Evolutionary conservation across 371 early-diverging fungal genomes (phyloP).

Genomic region (Neoconidiobolus thromboides): DNA sequence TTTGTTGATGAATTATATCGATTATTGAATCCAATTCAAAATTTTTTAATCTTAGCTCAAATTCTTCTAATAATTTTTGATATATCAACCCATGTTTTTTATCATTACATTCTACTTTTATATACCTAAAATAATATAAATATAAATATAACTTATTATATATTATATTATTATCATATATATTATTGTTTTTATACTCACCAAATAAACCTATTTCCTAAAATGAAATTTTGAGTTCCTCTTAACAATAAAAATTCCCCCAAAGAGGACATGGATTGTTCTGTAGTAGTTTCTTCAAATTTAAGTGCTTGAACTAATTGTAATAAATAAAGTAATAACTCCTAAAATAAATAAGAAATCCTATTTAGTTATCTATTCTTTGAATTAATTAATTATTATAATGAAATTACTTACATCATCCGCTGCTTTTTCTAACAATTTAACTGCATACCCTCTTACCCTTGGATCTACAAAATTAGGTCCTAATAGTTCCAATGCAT

Average conservation of each 20-base stretch:
- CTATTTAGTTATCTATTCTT: background rate
- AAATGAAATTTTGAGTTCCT: constrained; percentile 45
- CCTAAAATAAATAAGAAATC: constrained; percentile 21
- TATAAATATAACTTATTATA: background rate
- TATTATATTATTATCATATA: too few species aligned
- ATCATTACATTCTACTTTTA: constrained; percentile 74
- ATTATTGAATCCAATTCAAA: constrained; percentile 17
- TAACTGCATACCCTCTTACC: constrained; percentile 77
- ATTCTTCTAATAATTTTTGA: constrained; percentile 48
- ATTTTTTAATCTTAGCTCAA: background rate
- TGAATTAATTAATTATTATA: background rate
- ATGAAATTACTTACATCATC: constrained; percentile 46
- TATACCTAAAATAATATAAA: constrained; percentile 30
- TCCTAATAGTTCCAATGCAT: constrained; percentile 83
- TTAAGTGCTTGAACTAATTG: constrained; percentile 96
- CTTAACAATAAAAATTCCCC: constrained; percentile 75
- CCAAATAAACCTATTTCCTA: constrained; percentile 90
- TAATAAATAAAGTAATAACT: constrained; percentile 68
- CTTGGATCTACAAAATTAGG: constrained; percentile 60
- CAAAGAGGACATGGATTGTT: constrained; percentile 39
- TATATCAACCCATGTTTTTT: constrained; percentile 54
- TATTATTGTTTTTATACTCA: constrained; percentile 10
- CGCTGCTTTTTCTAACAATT: constrained; percentile 69
- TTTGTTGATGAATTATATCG: constrained; percentile 58
- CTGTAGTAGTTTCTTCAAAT: constrained; percentile 46